A percentile compares a stretch with the other conserved stretches of the same genome.
These are phyloP conservation scores for Macrophomina phaseolina DNA, from an alignment of 2,329 filamentous ascomycete genomes.

Conservation along the genomic window DNA sequence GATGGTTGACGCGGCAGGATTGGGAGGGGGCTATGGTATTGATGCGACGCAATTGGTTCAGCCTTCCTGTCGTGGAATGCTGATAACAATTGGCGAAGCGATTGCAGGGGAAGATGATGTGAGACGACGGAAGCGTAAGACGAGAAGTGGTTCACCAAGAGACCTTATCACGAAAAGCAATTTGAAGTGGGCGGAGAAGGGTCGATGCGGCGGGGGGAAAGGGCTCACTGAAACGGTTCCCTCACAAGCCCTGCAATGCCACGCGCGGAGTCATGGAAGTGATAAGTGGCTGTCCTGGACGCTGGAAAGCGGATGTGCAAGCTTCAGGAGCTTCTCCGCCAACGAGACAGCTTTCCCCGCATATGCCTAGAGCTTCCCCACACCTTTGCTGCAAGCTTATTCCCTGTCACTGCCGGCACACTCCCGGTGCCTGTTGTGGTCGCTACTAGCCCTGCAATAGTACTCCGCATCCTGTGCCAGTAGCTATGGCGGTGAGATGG, in stretches of 20 bases:
- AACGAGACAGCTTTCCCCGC: conserved; percentile 16
- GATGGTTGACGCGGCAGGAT: background rate
- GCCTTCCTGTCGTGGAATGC: background rate
- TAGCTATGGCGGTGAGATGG: background rate
- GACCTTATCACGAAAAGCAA: background rate
- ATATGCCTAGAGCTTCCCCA: conserved; percentile 22
- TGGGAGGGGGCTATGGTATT: background rate
- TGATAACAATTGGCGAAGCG: background rate
- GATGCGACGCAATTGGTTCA: background rate
- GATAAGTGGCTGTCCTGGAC: background rate
- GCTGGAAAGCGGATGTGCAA: background rate
- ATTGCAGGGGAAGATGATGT: background rate
- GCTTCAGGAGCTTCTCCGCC: conserved; percentile 13
- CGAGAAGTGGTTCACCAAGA: background rate
- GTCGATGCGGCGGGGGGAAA: background rate
- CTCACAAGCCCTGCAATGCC: background rate
- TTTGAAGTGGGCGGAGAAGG: background rate
- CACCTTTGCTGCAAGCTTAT: conserved; percentile 14
- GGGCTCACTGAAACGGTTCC: background rate
- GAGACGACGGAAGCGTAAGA: background rate
- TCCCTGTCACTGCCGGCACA: conserved; percentile 7
- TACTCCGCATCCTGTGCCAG: background rate
- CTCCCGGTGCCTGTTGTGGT: conserved; percentile 8
- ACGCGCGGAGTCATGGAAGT: conserved; percentile 20
- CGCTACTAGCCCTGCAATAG: background rate